Evolutionary conservation across 805 yeast genomes (phyloP), one percentile per base, ranked within the genome.

Genomic region (Zygosaccharomyces gambellarensis): DNA sequence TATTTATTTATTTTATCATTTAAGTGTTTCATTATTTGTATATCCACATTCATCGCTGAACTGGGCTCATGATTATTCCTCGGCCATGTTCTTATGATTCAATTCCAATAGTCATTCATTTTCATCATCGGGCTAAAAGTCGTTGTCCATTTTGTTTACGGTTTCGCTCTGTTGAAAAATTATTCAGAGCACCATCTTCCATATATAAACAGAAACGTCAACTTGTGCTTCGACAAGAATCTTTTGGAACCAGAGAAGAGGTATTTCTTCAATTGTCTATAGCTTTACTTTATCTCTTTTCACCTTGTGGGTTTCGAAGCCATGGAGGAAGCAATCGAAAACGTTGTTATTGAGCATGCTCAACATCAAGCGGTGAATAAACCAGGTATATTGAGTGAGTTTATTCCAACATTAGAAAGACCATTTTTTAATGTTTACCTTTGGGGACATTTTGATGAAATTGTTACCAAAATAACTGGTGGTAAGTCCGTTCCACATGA

Each of bases 401-500:
- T 42, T 45, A 46, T 43, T 5, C 71, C 71, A 27, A 66, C 64
- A 17, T 12, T 67, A 32, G 67, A 68, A 17, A 64, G 65, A 46
- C 68, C 69, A 27, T 67, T 68, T 43, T 68, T 68, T 52, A 68
- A 68, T 43, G 57, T 66, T 21, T 65, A 59, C 27, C 52, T 68
- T 38, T 66, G 69, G 66, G 57, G 57, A 22, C 47, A 61, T 36
- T 66, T 66, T 43, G 66, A 66, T 47, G 21, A 38, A 12, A 40
- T 45, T 34, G 62, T 58, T 11, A 46, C 63, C 28, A 22, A 28
- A 12, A 42, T 57, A 5, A 61, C 63, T 12, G 41, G 53, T 11
- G 69, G 69, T 19, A 54, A 47, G 30, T 63, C 63, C 42, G 45
- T 61, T 40, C 70, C 69, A 28, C 54, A 59, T 43, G 76, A 82